A percentile compares a stretch with the other conserved stretches of the same genome.
phyloP scores from a whole-genome alignment of 2,329 filamentous ascomycete species.

The Tympanopsis confertula region DNA sequence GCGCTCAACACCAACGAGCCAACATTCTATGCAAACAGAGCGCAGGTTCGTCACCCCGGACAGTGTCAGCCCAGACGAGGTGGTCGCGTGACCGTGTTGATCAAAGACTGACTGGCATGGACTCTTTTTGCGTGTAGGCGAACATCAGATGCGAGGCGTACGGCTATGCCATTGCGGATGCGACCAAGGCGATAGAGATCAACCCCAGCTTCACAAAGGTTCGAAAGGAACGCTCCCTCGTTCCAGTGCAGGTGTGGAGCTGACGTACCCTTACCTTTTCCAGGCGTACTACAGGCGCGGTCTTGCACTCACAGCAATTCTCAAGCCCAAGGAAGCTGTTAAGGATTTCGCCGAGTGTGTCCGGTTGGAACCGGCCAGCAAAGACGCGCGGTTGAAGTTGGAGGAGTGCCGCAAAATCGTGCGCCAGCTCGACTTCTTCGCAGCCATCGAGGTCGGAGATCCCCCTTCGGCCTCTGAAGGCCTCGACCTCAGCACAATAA shows the following conservation, averaged over 20 bases:
- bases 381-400: conserved; percentile 80
- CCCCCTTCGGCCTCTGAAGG: conserved; percentile 86
- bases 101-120: neutral
- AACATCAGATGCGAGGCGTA: conserved; percentile 93
- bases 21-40: conserved; percentile 86
- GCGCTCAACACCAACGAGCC: conserved; percentile 71
- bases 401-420: conserved; percentile 92
- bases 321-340: conserved; percentile 77
- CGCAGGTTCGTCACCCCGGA: conserved; percentile 54
- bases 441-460: conserved; percentile 86
- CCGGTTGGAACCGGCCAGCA: conserved; percentile 75
- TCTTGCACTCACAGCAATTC: conserved; percentile 79
- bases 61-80: conserved; percentile 10
- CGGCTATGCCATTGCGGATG: conserved; percentile 83
- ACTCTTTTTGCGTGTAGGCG: conserved; percentile 38
- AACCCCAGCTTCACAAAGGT: conserved; percentile 89
- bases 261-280: conserved; percentile 6
- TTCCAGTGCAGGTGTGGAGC: neutral
- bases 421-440: conserved; percentile 82
- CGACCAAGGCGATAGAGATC: conserved; percentile 80
- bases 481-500: conserved; percentile 76
- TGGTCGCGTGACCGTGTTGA: conserved; percentile 34
- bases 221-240: conserved; percentile 8
- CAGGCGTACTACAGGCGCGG: conserved; percentile 92
- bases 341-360: conserved; percentile 87